Percentiles rank a stretch among this genome's conserved stretches.
These are phyloP conservation scores for Helichrysum umbraculigerum DNA, from an alignment of 129 eudicot genomes.

Conservation along the genomic window DNA sequence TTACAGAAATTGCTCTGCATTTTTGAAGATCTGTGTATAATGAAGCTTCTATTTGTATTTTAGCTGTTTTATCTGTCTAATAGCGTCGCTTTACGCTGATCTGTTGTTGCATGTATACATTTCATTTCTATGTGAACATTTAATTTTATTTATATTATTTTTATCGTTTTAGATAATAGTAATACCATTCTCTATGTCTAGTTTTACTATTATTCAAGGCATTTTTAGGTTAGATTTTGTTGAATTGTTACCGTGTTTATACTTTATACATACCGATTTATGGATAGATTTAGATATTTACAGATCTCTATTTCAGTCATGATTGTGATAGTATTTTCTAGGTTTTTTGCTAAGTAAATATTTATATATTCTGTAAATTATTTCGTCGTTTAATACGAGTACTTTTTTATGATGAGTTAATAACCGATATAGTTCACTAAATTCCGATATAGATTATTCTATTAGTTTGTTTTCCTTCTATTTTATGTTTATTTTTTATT, in stretches of 20 bases:
- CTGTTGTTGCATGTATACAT: background rate
- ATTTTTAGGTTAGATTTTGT: background rate
- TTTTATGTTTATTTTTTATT: background rate
- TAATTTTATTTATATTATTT: background rate
- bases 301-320: background rate
- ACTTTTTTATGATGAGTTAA: background rate
- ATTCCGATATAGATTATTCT: background rate
- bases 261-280: background rate
- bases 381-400: background rate
- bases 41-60: background rate
- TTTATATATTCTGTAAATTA: background rate
- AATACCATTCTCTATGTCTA: background rate
- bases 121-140: background rate
- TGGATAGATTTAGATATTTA: too few relatives aligned
- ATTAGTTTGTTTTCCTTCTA: background rate
- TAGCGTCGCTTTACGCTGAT: background rate
- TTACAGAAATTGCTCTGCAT: background rate
- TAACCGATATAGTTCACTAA: too few relatives aligned
- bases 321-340: conserved; percentile 2
- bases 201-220: background rate
- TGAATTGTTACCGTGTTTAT: background rate
- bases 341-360: background rate
- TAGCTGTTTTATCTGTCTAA: background rate
- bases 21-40: conserved; percentile 11
- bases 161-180: background rate